A percentile compares a stretch with the other conserved stretches of the same genome.
Conservation (phyloP, 192 early-diverging fungal species). For the Pilobolus umbonatus region DNA sequence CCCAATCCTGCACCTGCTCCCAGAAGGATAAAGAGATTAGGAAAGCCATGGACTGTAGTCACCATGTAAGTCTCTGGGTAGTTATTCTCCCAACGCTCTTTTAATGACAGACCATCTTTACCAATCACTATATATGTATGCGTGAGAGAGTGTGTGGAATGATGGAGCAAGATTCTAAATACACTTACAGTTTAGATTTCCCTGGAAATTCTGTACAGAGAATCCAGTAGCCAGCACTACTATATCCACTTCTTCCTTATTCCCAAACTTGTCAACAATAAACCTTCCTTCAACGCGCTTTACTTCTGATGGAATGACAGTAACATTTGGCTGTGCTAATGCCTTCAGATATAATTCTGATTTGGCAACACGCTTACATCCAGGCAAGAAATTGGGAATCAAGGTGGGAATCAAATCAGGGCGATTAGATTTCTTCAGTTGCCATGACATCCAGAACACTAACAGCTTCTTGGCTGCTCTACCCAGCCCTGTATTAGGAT, state of each 20-base stretch:
- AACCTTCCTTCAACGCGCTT: conserved; percentile 24
- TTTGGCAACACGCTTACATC: conserved; percentile 40
- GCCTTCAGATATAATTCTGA: conserved; percentile 25
- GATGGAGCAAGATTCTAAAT: not conserved
- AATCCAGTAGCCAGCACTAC: conserved; percentile 44
- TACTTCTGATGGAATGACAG: conserved; percentile 29
- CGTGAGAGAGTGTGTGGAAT: not conserved
- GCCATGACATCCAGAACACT: conserved; percentile 26
- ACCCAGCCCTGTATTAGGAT: conserved; percentile 32
- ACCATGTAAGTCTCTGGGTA: conserved; percentile 33
- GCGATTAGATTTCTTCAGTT: conserved; percentile 23
- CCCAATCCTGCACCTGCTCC: conserved; percentile 49
- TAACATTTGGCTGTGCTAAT: conserved; percentile 26
- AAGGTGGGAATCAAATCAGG: conserved; percentile 25
- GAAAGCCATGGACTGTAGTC: conserved; percentile 40
- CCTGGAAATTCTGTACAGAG: conserved; percentile 27
- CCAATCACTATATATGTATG: conserved; percentile 14
- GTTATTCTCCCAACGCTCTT: conserved; percentile 12
- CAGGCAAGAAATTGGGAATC: conserved; percentile 34
- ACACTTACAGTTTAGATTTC: conserved; percentile 22
- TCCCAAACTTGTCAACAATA: conserved; percentile 31
- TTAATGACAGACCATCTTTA: conserved; percentile 16
- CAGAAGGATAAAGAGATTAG: conserved; percentile 52
- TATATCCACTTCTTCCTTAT: conserved; percentile 35
- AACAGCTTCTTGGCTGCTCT: conserved; percentile 30